Conservation (phyloP, 2,329 filamentous ascomycete genomes). For the Arthrobotrys entomopaga region DNA sequence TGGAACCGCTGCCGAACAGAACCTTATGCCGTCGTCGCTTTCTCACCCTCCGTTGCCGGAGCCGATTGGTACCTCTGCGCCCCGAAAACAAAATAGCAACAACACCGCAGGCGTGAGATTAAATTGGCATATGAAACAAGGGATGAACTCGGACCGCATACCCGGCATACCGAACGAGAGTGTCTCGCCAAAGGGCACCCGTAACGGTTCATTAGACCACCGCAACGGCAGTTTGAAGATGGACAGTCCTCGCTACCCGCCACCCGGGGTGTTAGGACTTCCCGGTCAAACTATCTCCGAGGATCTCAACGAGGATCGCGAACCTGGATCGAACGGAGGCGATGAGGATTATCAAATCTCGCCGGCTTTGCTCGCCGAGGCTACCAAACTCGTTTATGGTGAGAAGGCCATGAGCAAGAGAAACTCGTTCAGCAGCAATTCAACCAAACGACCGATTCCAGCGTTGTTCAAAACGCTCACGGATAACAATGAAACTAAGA, state of each 20-base stretch:
- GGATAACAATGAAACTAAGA: slow-evolving; percentile 30
- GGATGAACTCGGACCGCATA: slow-evolving; percentile 12
- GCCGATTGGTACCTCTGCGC: slow-evolving; percentile 2
- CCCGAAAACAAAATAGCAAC: slow-evolving; percentile 17
- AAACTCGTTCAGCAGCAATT: slow-evolving; percentile 46
- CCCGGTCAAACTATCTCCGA: slow-evolving; percentile 33
- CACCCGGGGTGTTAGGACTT: slow-evolving; percentile 16
- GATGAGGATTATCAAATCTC: slow-evolving; percentile 35
- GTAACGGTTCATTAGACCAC: neutral
- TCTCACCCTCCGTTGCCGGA: slow-evolving; percentile 21
- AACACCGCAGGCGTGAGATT: slow-evolving; percentile 27
- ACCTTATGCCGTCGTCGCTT: slow-evolving; percentile 13
- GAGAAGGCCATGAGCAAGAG: slow-evolving; percentile 19
- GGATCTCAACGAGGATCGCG: slow-evolving; percentile 24
- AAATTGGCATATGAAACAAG: slow-evolving; percentile 50
- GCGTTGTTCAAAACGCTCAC: slow-evolving; percentile 33
- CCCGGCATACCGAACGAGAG: slow-evolving; percentile 28
- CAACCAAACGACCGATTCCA: slow-evolving; percentile 25
- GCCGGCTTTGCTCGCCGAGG: slow-evolving; percentile 38
- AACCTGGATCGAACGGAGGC: slow-evolving; percentile 1
- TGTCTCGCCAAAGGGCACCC: slow-evolving; percentile 47
- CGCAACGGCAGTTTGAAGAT: slow-evolving; percentile 12
- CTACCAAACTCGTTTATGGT: slow-evolving; percentile 48
- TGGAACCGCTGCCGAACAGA: slow-evolving; percentile 10
- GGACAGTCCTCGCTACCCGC: slow-evolving; percentile 44